Evolutionary conservation across 129 eudicot species (phyloP).

Genomic region (Heracleum sosnowskyi): DNA sequence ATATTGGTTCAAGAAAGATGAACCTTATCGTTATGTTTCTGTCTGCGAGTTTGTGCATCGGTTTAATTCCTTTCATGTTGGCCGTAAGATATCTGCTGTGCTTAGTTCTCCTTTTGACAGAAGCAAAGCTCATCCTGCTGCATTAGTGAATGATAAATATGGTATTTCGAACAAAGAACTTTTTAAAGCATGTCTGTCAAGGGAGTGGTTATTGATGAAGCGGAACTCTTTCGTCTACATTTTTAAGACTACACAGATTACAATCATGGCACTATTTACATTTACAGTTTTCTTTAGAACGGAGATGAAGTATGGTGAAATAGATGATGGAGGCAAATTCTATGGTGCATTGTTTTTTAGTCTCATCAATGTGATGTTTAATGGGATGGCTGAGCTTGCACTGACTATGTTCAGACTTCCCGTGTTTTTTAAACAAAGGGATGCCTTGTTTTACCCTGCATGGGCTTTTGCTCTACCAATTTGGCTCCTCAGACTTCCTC

Average conservation of each 20-base stretch:
- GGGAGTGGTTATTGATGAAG: slow-evolving; percentile 85
- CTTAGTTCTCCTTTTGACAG: slow-evolving; percentile 61
- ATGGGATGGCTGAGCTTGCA: slow-evolving; percentile 79
- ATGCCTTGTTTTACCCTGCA: slow-evolving; percentile 71
- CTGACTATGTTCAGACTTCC: slow-evolving; percentile 69
- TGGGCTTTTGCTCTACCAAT: slow-evolving; percentile 91
- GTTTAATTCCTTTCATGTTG: slow-evolving; percentile 50
- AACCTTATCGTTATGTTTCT: slow-evolving; percentile 55
- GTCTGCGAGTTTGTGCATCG: slow-evolving; percentile 50
- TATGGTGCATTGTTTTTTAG: slow-evolving; percentile 77
- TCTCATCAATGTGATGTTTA: slow-evolving; percentile 74
- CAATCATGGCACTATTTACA: slow-evolving; percentile 68
- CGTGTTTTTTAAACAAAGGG: slow-evolving; percentile 78
- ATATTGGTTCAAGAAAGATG: slow-evolving; percentile 57
- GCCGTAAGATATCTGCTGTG: slow-evolving; percentile 28
- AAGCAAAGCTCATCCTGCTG: slow-evolving; percentile 62
- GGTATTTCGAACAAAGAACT: slow-evolving; percentile 72
- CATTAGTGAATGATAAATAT: slow-evolving; percentile 63
- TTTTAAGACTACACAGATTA: slow-evolving; percentile 73
- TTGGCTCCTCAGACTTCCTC: slow-evolving; percentile 74
- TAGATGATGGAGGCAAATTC: slow-evolving; percentile 62
- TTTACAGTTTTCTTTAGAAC: slow-evolving; percentile 80
- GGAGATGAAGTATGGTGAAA: slow-evolving; percentile 44
- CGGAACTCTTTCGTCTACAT: slow-evolving; percentile 67
- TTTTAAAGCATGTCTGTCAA: slow-evolving; percentile 60